Conservation (phyloP, 306 rosid genomes). For the Clitoria ternatea region DNA sequence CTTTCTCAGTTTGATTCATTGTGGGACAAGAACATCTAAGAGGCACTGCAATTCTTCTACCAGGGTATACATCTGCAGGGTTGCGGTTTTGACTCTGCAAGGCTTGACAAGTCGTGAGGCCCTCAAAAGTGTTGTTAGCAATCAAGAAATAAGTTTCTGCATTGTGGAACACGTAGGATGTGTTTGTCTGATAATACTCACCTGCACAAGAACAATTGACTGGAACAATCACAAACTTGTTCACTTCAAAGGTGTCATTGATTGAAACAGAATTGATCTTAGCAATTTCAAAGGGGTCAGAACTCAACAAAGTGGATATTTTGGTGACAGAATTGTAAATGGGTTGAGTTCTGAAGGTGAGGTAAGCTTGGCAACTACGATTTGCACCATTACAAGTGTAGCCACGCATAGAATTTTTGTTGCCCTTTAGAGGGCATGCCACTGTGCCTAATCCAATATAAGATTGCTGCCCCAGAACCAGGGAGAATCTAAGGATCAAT, state of each 20-base stretch:
- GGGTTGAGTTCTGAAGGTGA: constrained; percentile 71
- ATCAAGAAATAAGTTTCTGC: constrained; percentile 26
- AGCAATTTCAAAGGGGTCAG: constrained; percentile 58
- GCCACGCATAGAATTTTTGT: constrained; percentile 52
- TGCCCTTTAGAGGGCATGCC: constrained; percentile 39
- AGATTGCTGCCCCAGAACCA: constrained; percentile 62
- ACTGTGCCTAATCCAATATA: constrained; percentile 51
- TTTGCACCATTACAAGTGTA: constrained; percentile 60
- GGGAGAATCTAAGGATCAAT: constrained; percentile 15
- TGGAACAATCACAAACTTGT: constrained; percentile 65
- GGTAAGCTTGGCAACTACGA: constrained; percentile 66
- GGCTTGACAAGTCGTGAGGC: constrained; percentile 81
- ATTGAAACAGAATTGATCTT: constrained; percentile 46
- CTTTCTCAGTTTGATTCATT: constrained; percentile 55
- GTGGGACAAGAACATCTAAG: constrained; percentile 97
- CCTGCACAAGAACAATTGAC: constrained; percentile 69
- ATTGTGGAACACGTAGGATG: constrained; percentile 33
- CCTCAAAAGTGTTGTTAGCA: constrained; percentile 62
- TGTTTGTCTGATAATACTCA: constrained; percentile 61
- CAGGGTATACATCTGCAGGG: constrained; percentile 21
- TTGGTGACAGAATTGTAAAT: constrained; percentile 56
- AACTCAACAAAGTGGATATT: constrained; percentile 51
- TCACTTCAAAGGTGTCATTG: constrained; percentile 40
- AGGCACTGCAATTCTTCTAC: constrained; percentile 49
- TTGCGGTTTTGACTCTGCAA: constrained; percentile 37